Conservation (phyloP, 2,329 filamentous ascomycete genomes). For the Lasiodiplodia sp. region DNA sequence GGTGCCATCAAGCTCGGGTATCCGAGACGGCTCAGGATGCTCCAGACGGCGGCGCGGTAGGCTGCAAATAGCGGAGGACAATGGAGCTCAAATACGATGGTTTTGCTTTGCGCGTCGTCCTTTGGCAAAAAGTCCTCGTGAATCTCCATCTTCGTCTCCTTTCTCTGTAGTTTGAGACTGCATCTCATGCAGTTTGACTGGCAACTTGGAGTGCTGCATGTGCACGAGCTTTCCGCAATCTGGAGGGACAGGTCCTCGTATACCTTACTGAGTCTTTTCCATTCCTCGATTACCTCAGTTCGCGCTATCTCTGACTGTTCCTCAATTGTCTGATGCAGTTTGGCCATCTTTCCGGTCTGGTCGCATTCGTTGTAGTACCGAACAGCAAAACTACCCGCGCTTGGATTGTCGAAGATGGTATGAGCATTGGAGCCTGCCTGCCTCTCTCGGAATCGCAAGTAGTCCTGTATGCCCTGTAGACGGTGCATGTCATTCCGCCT, state of each 20-base stretch:
- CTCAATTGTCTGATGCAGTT: slow-evolving; percentile 48
- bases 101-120: slow-evolving; percentile 45
- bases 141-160: slow-evolving; percentile 53
- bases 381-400: slow-evolving; percentile 54
- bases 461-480: slow-evolving; percentile 58
- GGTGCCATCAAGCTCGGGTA: slow-evolving; percentile 32
- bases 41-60: slow-evolving; percentile 64
- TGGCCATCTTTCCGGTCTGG: slow-evolving; percentile 36
- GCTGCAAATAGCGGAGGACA: slow-evolving; percentile 54
- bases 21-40: slow-evolving; percentile 51
- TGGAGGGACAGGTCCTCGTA: slow-evolving; percentile 49
- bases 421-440: slow-evolving; percentile 34
- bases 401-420: slow-evolving; percentile 59
- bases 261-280: slow-evolving; percentile 42
- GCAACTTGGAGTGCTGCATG: slow-evolving; percentile 33
- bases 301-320: slow-evolving; percentile 39
- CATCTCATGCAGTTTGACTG: slow-evolving; percentile 53
- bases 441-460: slow-evolving; percentile 53
- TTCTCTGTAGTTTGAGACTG: slow-evolving; percentile 44
- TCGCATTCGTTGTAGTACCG: slow-evolving; percentile 51
- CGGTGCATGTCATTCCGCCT: slow-evolving; percentile 57
- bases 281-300: slow-evolving; percentile 50
- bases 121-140: slow-evolving; percentile 61
- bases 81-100: slow-evolving; percentile 61
- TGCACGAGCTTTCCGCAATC: slow-evolving; percentile 45